phyloP scores from a whole-genome alignment of 306 rosid genomes.

The Comarum palustre region DNA sequence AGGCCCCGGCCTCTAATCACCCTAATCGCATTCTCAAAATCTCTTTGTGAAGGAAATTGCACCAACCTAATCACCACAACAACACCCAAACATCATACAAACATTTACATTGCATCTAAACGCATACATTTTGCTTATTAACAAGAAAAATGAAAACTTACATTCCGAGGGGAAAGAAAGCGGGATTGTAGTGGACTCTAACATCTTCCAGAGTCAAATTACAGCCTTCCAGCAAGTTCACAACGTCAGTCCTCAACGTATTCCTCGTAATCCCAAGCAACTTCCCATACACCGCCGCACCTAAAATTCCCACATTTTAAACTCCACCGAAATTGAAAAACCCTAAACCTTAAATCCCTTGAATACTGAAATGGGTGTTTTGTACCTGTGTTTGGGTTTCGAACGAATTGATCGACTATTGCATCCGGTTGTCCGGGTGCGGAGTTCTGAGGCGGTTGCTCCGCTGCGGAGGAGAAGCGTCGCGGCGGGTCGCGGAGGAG shows the following conservation, averaged over 20 bases:
- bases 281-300: conserved; percentile 47
- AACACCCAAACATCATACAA: background rate
- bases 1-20: conserved; percentile 28
- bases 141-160: conserved; percentile 29
- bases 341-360: background rate
- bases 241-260: conserved; percentile 66
- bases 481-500: conserved; percentile 29
- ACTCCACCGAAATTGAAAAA: background rate
- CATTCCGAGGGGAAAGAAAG: conserved; percentile 43
- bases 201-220: conserved; percentile 67
- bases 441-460: conserved; percentile 29
- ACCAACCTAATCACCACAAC: conserved; percentile 56
- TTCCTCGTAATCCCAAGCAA: conserved; percentile 36
- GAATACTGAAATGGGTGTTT: background rate
- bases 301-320: conserved; percentile 21
- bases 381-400: conserved; percentile 38
- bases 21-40: conserved; percentile 38
- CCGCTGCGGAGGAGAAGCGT: conserved; percentile 56
- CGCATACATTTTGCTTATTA: background rate
- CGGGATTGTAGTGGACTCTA: conserved; percentile 55
- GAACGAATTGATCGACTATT: conserved; percentile 24
- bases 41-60: conserved; percentile 48
- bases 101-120: background rate
- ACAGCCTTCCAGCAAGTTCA: conserved; percentile 60
- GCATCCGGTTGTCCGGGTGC: conserved; percentile 20